Evolutionary conservation across 139 green algal species (phyloP).

Genomic region (Tetraselmis striata): DNA sequence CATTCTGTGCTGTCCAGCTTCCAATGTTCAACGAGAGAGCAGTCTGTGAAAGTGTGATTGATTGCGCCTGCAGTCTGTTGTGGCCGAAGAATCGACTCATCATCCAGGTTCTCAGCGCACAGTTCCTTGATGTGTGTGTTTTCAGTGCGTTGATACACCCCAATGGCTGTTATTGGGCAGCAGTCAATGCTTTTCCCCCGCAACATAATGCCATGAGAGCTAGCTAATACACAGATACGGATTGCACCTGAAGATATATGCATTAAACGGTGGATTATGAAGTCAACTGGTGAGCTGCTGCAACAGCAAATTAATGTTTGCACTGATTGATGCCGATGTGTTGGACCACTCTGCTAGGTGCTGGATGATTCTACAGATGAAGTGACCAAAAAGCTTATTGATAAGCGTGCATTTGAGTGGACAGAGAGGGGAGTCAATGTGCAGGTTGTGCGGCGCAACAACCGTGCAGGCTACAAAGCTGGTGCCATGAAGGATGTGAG

Average conservation of each 20-base stretch:
- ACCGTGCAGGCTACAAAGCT: constrained; percentile 79
- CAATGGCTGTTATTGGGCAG: too few relatives aligned
- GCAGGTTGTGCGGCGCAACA: constrained; percentile 51
- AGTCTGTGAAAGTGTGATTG: constrained; percentile 75
- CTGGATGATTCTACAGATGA: constrained; percentile 78
- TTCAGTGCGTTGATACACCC: too few relatives aligned
- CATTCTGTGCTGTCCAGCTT: constrained; percentile 70
- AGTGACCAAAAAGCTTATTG: constrained; percentile 57
- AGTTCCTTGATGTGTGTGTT: too few relatives aligned
- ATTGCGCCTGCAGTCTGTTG: constrained; percentile 61
- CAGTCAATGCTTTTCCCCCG: too few relatives aligned
- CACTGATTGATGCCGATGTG: too few relatives aligned
- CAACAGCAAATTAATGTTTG: background rate
- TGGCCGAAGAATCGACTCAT: constrained; percentile 63
- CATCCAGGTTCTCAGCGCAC: constrained; percentile 38
- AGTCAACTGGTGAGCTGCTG: too few relatives aligned
- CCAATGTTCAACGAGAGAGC: constrained; percentile 91
- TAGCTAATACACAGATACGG: too few relatives aligned
- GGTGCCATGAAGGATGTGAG: constrained; percentile 71
- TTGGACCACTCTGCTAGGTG: constrained; percentile 49
- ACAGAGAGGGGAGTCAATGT: constrained; percentile 57
- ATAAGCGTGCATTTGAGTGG: constrained; percentile 64
- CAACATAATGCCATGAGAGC: too few relatives aligned
- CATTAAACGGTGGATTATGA: too few relatives aligned
- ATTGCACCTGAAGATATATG: too few relatives aligned